A percentile compares a stretch with the other conserved stretches of the same genome.
Evolutionary conservation across 176 grass and related monocot genomes (phyloP).

Genomic region (Eremochloa ophiuroides): DNA sequence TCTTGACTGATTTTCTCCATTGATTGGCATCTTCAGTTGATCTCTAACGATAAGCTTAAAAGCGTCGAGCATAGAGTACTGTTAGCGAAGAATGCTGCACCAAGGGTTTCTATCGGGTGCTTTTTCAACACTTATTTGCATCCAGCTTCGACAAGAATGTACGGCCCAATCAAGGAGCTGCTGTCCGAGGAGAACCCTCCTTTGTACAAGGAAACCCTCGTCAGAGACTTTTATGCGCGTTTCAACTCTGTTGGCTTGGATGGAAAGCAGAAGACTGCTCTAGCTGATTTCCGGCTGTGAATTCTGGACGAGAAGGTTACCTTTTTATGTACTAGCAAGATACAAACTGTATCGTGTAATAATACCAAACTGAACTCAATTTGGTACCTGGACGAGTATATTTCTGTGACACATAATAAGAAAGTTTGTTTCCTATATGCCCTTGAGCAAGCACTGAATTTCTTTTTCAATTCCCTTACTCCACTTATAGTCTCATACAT

Average conservation of each 20-base stretch:
- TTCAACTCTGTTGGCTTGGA: constrained; percentile 35
- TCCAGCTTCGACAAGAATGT: constrained; percentile 36
- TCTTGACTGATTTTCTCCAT: background rate
- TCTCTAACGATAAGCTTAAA: constrained; percentile 53
- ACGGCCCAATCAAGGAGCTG: constrained; percentile 65
- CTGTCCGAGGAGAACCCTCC: constrained; percentile 36
- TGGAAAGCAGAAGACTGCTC: constrained; percentile 27
- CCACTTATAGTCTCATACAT: too few species aligned
- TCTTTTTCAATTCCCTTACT: background rate
- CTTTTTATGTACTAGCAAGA: background rate
- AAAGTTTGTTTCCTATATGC: background rate
- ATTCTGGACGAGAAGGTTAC: background rate
- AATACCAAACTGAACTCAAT: background rate
- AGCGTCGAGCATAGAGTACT: constrained; percentile 74
- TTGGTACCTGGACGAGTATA: background rate
- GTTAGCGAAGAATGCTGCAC: constrained; percentile 24
- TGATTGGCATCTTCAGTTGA: constrained; percentile 26
- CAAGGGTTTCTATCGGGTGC: constrained; percentile 43
- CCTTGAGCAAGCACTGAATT: background rate
- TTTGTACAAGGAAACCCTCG: constrained; percentile 34
- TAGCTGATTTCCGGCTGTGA: constrained; percentile 44
- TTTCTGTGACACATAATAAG: background rate
- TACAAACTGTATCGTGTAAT: background rate
- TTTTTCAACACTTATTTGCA: constrained; percentile 51
- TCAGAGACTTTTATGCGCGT: constrained; percentile 26